Evolutionary conservation across 2,329 filamentous ascomycete genomes (phyloP).

Genomic region (Pyrenochaeta sp.): DNA sequence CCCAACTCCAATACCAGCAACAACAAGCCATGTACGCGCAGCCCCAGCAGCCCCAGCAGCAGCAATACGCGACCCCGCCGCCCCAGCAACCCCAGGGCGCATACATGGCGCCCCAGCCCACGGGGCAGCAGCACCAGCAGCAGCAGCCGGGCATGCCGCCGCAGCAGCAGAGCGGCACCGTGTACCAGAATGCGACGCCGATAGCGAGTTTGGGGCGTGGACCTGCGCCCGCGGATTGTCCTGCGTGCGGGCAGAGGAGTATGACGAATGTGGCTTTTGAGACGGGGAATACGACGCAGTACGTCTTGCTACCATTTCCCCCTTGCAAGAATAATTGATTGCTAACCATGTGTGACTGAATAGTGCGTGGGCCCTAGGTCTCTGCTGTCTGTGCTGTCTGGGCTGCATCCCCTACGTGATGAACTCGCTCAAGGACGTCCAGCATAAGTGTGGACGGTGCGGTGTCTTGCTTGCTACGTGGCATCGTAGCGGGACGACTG

Average conservation of each 20-base stretch:
- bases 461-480: conserved; percentile 55
- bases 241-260: conserved; percentile 52
- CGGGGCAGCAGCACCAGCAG: conserved; percentile 12
- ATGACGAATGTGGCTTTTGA: conserved; percentile 47
- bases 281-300: conserved; percentile 54
- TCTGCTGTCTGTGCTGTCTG: conserved; percentile 54
- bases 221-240: conserved; percentile 57
- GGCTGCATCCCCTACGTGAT: conserved; percentile 60
- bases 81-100: conserved; percentile 32
- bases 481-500: conserved; percentile 57
- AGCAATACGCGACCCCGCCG: conserved; percentile 27
- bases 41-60: conserved; percentile 20
- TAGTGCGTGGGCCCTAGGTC: conserved; percentile 55
- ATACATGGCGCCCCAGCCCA: conserved; percentile 24
- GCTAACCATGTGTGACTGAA: conserved; percentile 16
- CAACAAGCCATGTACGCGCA: conserved; percentile 27
- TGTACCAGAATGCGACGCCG: conserved; percentile 47
- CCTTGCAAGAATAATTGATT: not conserved
- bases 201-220: conserved; percentile 40
- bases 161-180: conserved; percentile 41
- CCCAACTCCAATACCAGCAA: conserved; percentile 28
- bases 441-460: conserved; percentile 58
- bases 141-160: conserved; percentile 44
- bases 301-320: conserved; percentile 19
- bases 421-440: conserved; percentile 56